Conservation (phyloP, 1,284 basidiomycete species). For the Cutaneotrichosporon dermatis region DNA sequence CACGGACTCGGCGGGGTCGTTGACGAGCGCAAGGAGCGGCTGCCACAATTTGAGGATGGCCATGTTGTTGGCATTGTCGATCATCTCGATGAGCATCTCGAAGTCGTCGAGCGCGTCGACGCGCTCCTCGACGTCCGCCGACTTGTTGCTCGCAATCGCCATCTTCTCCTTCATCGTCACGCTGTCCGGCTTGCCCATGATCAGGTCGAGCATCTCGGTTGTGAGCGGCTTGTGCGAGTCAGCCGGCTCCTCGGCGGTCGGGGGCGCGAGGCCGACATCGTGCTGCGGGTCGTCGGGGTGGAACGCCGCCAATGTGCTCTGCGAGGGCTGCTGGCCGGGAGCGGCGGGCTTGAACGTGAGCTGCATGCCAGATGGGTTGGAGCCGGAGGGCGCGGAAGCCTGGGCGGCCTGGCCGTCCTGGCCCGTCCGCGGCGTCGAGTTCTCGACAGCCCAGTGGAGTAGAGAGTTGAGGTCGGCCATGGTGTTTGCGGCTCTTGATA, state of each 20-base stretch:
- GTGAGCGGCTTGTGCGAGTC: conserved; percentile 26
- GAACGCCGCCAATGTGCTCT: conserved; percentile 21
- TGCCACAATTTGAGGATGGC: conserved; percentile 80
- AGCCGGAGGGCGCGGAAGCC: not conserved
- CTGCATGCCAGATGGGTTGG: conserved; percentile 17
- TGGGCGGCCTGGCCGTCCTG: not conserved
- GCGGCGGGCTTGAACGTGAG: conserved; percentile 36
- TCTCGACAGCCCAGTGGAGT: conserved; percentile 32
- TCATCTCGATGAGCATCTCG: conserved; percentile 91
- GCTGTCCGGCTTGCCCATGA: conserved; percentile 80
- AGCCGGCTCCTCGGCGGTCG: not conserved
- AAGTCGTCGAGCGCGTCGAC: conserved; percentile 83
- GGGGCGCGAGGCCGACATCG: no score
- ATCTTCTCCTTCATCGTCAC: conserved; percentile 84
- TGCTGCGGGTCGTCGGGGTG: conserved; percentile 38
- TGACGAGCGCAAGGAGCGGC: conserved; percentile 66
- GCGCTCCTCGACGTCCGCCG: conserved; percentile 61
- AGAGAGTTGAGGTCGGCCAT: conserved; percentile 25
- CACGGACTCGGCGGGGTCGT: conserved; percentile 59
- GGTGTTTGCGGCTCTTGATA: not conserved
- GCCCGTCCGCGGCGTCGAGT: conserved; percentile 23
- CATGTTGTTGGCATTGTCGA: conserved; percentile 95
- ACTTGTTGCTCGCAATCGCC: conserved; percentile 63
- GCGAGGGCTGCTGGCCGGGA: conserved; percentile 13
- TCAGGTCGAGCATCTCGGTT: conserved; percentile 72